phyloP scores from a whole-genome alignment of 2,329 filamentous ascomycete species.

The Ophiostoma tasmaniense region DNA sequence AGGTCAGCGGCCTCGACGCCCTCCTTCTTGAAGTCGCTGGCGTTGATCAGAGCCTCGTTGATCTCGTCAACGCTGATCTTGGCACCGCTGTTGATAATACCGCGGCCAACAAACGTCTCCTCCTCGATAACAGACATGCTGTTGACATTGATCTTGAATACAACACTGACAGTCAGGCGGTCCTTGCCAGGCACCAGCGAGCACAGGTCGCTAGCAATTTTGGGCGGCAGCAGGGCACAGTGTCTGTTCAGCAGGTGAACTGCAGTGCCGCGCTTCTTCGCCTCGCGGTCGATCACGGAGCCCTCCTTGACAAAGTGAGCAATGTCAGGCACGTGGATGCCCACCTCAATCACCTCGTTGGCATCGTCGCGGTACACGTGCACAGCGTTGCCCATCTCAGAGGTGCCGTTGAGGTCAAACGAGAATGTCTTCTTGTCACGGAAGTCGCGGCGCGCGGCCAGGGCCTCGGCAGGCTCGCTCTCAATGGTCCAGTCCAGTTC shows the following conservation, averaged over 20 bases:
- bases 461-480: constrained; percentile 55
- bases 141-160: constrained; percentile 80
- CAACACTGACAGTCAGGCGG: constrained; percentile 81
- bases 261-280: constrained; percentile 93
- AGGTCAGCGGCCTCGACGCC: constrained; percentile 66
- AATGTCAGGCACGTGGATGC: constrained; percentile 89
- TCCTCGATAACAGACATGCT: constrained; percentile 73
- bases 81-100: constrained; percentile 83
- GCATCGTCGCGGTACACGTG: constrained; percentile 84
- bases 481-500: constrained; percentile 74
- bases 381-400: constrained; percentile 84
- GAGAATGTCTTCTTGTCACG: constrained; percentile 83
- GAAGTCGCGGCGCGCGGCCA: constrained; percentile 79
- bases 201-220: constrained; percentile 79
- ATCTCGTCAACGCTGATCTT: constrained; percentile 81
- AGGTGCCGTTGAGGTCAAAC: constrained; percentile 78
- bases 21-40: constrained; percentile 52
- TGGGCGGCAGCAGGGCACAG: constrained; percentile 80
- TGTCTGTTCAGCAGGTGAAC: constrained; percentile 88
- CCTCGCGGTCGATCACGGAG: constrained; percentile 91
- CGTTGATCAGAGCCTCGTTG: constrained; percentile 66
- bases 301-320: constrained; percentile 95
- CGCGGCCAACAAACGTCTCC: constrained; percentile 88
- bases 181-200: constrained; percentile 82
- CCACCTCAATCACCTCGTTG: constrained; percentile 67